phyloP scores from a whole-genome alignment of 768 basidiomycete species.

The Psilocybe tampanensis region DNA sequence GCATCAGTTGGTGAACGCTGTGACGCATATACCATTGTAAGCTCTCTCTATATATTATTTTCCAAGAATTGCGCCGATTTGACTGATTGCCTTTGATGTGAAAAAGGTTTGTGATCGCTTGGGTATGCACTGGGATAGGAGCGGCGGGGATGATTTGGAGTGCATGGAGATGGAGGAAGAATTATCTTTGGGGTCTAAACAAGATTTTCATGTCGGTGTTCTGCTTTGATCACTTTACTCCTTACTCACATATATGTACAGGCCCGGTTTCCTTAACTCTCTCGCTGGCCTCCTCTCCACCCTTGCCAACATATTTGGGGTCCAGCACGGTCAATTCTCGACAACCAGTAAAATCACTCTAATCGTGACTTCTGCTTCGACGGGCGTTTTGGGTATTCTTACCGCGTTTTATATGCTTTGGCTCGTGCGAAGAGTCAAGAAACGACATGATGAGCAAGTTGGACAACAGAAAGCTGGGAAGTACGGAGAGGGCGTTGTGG shows the following conservation, averaged over 20 bases:
- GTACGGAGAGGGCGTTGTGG: constrained; percentile 27
- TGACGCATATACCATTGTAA: constrained; percentile 50
- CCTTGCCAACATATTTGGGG: constrained; percentile 50
- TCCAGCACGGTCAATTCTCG: constrained; percentile 47
- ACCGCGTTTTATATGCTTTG: constrained; percentile 45
- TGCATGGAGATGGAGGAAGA: constrained; percentile 61
- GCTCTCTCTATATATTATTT: constrained; percentile 16
- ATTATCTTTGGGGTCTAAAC: constrained; percentile 61
- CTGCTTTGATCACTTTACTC: not conserved
- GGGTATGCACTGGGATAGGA: constrained; percentile 57
- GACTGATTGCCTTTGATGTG: not conserved
- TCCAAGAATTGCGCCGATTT: not conserved
- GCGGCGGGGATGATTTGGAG: constrained; percentile 56
- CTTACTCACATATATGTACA: constrained; percentile 19
- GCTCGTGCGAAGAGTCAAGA: constrained; percentile 33
- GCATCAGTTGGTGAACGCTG: constrained; percentile 32
- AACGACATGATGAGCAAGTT: constrained; percentile 22
- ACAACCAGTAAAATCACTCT: constrained; percentile 46
- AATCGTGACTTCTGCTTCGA: constrained; percentile 43
- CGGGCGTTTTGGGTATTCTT: constrained; percentile 44
- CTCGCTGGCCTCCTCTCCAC: constrained; percentile 59
- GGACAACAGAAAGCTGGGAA: constrained; percentile 26
- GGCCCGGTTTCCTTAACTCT: constrained; percentile 60
- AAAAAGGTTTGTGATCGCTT: constrained; percentile 54
- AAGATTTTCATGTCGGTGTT: constrained; percentile 55